phyloP scores from a whole-genome alignment of 257 asterid genomes.

The Lycium barbarum region DNA sequence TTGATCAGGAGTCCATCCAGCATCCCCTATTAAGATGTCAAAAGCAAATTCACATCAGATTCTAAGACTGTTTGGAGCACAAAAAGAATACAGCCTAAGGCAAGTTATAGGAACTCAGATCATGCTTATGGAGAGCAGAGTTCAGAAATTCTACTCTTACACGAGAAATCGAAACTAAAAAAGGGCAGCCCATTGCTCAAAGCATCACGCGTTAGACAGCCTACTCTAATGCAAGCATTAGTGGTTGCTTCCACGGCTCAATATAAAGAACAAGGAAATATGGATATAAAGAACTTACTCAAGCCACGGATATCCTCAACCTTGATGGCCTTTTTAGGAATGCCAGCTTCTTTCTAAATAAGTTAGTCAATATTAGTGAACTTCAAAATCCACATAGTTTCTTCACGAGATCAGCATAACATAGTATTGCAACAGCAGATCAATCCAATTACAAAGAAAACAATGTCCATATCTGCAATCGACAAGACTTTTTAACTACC shows the following conservation, averaged over 20 bases:
- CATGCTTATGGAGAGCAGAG: not conserved
- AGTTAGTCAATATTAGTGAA: conserved; percentile 34
- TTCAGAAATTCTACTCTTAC: conserved; percentile 15
- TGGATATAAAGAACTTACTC: conserved; percentile 66
- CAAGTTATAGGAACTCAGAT: conserved; percentile 13
- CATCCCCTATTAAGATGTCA: conserved; percentile 69
- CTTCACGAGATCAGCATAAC: not conserved
- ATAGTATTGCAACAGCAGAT: conserved; percentile 14
- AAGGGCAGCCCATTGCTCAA: not conserved
- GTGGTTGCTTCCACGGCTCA: no score
- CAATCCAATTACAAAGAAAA: conserved; percentile 21
- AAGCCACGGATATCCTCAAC: conserved; percentile 92
- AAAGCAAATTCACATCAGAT: conserved; percentile 41
- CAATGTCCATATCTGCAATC: not conserved
- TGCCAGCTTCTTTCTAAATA: conserved; percentile 92
- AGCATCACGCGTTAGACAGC: no score
- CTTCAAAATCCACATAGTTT: conserved; percentile 14
- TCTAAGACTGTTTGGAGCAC: conserved; percentile 24
- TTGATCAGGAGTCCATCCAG: conserved; percentile 98
- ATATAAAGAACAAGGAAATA: not conserved
- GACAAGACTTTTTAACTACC: conserved; percentile 4
- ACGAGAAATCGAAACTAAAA: conserved; percentile 26
- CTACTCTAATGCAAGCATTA: no score
- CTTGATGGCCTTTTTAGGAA: conserved; percentile 80
- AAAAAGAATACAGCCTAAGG: conserved; percentile 15